Evolutionary conservation across 768 basidiomycete species (phyloP).

Genomic region (Rhodotorula sphaerocarpa): DNA sequence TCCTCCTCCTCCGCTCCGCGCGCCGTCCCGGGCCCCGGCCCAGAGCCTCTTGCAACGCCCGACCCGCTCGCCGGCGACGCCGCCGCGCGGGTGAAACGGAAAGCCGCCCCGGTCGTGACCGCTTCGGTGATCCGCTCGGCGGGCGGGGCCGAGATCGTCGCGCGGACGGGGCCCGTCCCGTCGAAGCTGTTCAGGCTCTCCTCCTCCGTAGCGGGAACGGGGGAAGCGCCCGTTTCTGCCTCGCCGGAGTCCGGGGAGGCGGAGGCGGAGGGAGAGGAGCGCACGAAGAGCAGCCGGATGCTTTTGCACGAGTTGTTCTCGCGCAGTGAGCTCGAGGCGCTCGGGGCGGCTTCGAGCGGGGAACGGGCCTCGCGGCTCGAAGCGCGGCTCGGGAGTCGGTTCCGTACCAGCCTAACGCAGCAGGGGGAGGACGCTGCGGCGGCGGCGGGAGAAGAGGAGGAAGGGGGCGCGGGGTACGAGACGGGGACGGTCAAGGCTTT

Average conservation of each 20-base stretch:
- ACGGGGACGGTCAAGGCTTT: neutral
- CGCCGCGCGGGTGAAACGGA: neutral
- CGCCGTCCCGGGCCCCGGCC: too few species aligned
- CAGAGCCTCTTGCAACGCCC: too few species aligned
- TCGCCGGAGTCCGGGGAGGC: neutral
- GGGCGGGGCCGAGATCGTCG: neutral
- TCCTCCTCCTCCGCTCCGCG: too few species aligned
- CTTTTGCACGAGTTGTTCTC: neutral
- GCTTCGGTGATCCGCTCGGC: constrained; percentile 1
- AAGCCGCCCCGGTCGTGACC: constrained; percentile 2
- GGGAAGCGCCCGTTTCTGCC: neutral
- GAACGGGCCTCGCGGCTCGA: neutral
- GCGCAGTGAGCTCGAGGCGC: neutral
- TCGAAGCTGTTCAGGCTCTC: neutral
- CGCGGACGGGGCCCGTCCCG: neutral
- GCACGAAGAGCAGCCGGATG: too few species aligned
- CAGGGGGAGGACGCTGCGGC: neutral
- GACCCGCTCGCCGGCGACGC: too few species aligned
- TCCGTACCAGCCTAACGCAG: neutral
- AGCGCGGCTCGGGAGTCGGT: neutral
- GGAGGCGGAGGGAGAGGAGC: too few species aligned
- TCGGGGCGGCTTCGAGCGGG: neutral
- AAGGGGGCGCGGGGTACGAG: neutral
- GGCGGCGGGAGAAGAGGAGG: neutral
- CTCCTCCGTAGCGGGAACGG: neutral